Conservation (phyloP, 2,329 filamentous ascomycete species). For the Aureobasidium mangrovei region DNA sequence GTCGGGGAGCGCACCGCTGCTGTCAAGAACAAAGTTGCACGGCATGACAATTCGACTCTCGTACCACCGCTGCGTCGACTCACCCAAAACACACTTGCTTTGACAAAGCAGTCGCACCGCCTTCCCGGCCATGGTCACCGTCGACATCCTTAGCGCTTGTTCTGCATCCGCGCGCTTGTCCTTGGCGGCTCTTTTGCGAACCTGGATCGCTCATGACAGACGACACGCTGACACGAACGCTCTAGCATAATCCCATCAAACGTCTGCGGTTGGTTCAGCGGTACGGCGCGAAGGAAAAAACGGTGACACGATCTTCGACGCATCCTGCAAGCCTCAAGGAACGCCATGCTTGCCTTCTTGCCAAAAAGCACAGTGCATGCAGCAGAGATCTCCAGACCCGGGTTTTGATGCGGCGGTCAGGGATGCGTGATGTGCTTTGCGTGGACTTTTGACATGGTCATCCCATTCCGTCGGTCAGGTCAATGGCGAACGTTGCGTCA, state of each 20-base stretch:
- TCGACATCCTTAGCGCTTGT: background rate
- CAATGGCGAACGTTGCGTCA: background rate
- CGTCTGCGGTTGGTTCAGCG: background rate
- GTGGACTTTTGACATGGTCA: background rate
- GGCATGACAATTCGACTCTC: slow-evolving; percentile 9
- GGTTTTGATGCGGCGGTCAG: slow-evolving; percentile 5
- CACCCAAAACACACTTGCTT: slow-evolving; percentile 1
- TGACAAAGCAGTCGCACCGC: background rate
- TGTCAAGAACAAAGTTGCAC: slow-evolving; percentile 6
- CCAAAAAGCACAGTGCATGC: slow-evolving; percentile 7
- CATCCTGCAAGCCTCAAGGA: slow-evolving; percentile 3
- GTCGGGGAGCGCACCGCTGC: background rate
- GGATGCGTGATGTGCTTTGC: slow-evolving; percentile 9
- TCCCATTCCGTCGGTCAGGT: slow-evolving; percentile 1
- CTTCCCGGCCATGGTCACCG: background rate
- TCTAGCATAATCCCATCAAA: background rate
- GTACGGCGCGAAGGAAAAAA: background rate
- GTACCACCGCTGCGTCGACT: slow-evolving; percentile 8
- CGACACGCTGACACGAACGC: background rate
- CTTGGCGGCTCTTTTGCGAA: background rate
- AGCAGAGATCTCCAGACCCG: slow-evolving; percentile 4
- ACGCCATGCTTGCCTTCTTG: slow-evolving; percentile 8
- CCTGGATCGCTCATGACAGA: background rate
- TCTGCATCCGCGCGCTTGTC: slow-evolving; percentile 4
- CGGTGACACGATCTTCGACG: slow-evolving; percentile 2